Evolutionary conservation across 371 early-diverging fungal species (phyloP), one percentile per base, ranked within the genome.

Genomic region (Mucor indicus): DNA sequence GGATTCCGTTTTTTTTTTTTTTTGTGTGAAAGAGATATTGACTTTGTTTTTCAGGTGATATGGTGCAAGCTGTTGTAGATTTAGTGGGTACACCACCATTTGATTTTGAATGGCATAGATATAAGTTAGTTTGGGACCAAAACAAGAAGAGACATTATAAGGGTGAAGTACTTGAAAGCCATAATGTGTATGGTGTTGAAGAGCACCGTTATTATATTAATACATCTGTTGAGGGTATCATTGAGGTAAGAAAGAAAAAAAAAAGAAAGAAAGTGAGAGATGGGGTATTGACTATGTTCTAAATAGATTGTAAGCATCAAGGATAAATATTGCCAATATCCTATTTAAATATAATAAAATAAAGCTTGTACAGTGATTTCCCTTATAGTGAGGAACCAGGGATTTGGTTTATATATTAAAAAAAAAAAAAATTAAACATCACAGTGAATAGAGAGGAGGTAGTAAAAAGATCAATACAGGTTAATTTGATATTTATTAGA

Each of bases 31-130:
- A 8, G 12, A 29, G 30, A 29, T 12, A 6, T 12, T 29, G 6
- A 29, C 12, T 29, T 29, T 29, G 30, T 12, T 10, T 25, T 19
- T 4, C 27, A 66, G 70, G 79, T 27, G 79, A 78, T 19, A 72
- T 70, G 69, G 71, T 67, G 4, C 72, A 79, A 43, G 75, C 72
- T 12, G 54, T 59, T 6, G 61, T 79, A 21, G 72, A 79, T 37
- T 53, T 79, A 8, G 42, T 70, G 33, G 79, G 79, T 30, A 65
- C 60, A 12, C 75, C 79, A 20, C 79, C 79, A 4, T 79, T 79
- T 48, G 69, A 75, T 31, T 79, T 79, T 53, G 72, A 71, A 45
- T 79, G 77, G 72, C 70, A 64, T 37, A 59, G 77, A 40, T 72
- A 66, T 40, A 64, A 72, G 48, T 47, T 74, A 4, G 59, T 74